phyloP scores from a whole-genome alignment of 345 rosid species.

The Raphanus raphanistrum region DNA sequence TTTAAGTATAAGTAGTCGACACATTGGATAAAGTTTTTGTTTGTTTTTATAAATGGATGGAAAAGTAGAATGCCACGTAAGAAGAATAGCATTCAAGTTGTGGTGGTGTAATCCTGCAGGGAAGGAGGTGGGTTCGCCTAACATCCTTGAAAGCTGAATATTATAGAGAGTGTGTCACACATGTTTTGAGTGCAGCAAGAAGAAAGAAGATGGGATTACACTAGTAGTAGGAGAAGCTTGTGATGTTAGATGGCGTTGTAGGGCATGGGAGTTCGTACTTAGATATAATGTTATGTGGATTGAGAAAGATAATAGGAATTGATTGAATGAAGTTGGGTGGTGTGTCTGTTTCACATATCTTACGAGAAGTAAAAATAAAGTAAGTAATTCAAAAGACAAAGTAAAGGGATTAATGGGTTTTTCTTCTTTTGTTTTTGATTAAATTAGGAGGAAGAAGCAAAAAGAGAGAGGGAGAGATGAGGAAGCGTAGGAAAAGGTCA shows the following conservation, averaged over 20 bases:
- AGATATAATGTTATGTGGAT: background rate
- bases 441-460: background rate
- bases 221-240: background rate
- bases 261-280: background rate
- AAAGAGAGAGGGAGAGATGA: background rate
- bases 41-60: background rate
- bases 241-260: background rate
- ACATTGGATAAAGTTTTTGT: background rate
- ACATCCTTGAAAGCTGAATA: background rate
- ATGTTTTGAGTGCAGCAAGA: background rate
- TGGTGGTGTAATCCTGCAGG: background rate
- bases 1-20: background rate
- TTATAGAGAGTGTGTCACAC: background rate
- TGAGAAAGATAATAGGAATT: background rate
- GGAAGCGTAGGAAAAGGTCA: conserved; percentile 4
- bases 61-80: background rate
- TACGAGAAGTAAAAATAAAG: background rate
- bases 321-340: conserved; percentile 19
- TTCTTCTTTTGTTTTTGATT: background rate
- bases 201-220: background rate
- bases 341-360: conserved; percentile 4
- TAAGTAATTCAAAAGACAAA: background rate
- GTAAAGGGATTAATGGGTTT: background rate
- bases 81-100: background rate
- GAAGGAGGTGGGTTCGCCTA: background rate